Base-by-base conservation (phyloP, 371 early-diverging fungal species). In the Mucor lusitanicus region DNA sequence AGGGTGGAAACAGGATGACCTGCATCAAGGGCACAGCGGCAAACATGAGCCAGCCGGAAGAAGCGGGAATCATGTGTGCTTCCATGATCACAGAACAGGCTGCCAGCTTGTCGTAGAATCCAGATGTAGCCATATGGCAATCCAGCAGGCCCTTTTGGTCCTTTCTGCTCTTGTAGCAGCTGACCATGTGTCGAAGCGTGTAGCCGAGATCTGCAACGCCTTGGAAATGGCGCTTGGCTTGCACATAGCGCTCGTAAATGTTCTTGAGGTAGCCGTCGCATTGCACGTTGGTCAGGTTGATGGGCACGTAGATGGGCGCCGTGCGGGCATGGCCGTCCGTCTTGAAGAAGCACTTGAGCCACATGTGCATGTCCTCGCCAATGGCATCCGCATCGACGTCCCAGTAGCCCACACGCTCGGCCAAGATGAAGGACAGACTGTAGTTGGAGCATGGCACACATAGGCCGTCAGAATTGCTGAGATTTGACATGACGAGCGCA, bases 281-380 rank as follows among this genome's bases (percentile, higher is more conserved):
- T 68, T 91, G 90, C 8, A 93, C 90, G 72, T 92, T 91, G 72
- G 90, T 88, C 30, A 85, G 75, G 33, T 90, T 91, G 69, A 90
- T 89, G 15, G 94, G 94, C 0, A 90, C 89, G 66, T 79, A 90
- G 72, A 93, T 90, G 21, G 91, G 84, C 27, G 82, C 86, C 58
- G 87, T 85, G 55, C 86, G 83, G n/a, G 87, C 85, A 21, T 76
- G 73, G 27, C 91, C 91, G 65, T 85, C 81, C 48, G 92, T 91
- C 66, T 85, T 83, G 74, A 90, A 91, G 74, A 90, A 93, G 69
- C 90, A 90, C 76, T 92, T 92, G 23, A 93, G 80, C 83, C 86
- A 88, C 93, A 93, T 93, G 76, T 93, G 94, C 88, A 93, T 86
- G 73, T 93, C 94, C 70, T 93, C 94, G 46, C 92, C 94, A 39